phyloP scores from a whole-genome alignment of 805 yeast genomes.

The Blastobotrys muscicola region DNA sequence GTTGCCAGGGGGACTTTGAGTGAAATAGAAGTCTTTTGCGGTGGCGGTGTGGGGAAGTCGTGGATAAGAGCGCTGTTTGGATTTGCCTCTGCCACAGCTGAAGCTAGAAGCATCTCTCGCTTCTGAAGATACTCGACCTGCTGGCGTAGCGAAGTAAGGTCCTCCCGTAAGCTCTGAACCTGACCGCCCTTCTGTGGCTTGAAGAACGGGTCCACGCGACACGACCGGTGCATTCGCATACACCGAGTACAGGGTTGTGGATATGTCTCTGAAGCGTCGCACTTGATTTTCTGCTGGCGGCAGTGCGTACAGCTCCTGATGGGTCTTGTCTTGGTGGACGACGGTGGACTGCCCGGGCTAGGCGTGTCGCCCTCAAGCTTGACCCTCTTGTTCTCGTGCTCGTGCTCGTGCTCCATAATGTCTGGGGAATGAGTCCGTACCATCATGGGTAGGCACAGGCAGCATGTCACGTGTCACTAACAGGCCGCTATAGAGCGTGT shows the following conservation, averaged over 20 bases:
- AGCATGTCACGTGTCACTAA: too few species aligned
- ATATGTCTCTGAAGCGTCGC: conserved; percentile 77
- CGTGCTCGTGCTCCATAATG: too few species aligned
- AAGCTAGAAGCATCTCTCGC: conserved; percentile 12
- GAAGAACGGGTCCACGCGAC: conserved; percentile 87
- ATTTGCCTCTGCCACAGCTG: conserved; percentile 11
- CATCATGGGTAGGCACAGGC: too few species aligned
- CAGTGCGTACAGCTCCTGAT: conserved; percentile 92
- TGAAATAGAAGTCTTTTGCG: too few species aligned
- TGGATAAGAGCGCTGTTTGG: conserved; percentile 4
- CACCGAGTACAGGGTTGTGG: conserved; percentile 82
- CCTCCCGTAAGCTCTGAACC: conserved; percentile 72
- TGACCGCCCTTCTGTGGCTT: conserved; percentile 89
- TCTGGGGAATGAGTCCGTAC: too few species aligned
- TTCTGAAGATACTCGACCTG: conserved; percentile 31
- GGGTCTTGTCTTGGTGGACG: conserved; percentile 47
- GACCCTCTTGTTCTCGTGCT: too few species aligned
- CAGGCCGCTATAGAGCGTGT: too few species aligned
- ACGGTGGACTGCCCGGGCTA: too few species aligned
- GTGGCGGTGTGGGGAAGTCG: too few species aligned
- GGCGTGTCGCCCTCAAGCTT: too few species aligned
- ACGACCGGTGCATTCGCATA: conserved; percentile 63
- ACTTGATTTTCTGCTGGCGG: conserved; percentile 87
- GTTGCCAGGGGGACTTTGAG: too few species aligned
- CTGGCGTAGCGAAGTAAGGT: conserved; percentile 55